A percentile compares a stretch with the other conserved stretches of the same genome.
These are phyloP conservation scores for Solanum aculeatissimum DNA, from an alignment of 305 asterid species.

Conservation along the genomic window DNA sequence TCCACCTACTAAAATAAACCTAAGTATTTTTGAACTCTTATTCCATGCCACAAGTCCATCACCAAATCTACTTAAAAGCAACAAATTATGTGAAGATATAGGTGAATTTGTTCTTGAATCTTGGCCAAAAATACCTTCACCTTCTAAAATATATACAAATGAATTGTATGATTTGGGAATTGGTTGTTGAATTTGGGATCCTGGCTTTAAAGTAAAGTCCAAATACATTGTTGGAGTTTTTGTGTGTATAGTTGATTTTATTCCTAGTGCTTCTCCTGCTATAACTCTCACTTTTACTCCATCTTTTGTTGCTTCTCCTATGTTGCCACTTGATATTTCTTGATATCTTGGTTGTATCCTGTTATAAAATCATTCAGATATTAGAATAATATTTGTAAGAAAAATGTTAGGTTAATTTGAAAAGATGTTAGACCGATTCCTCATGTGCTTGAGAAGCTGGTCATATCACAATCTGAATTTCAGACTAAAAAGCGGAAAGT, in stretches of 20 bases:
- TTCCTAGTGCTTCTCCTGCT: constrained; percentile 78
- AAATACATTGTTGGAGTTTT: constrained; percentile 9
- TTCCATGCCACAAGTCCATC: neutral
- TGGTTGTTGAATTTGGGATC: constrained; percentile 5
- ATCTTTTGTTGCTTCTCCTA: constrained; percentile 41
- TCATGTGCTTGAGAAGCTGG: no score
- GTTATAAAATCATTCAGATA: neutral
- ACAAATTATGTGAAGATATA: neutral
- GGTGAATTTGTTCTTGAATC: constrained; percentile 1
- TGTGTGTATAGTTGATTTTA: constrained; percentile 52
- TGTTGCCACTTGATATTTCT: constrained; percentile 53
- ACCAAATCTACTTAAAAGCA: neutral
- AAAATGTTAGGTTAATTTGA: no score
- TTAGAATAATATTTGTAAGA: neutral
- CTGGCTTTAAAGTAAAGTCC: neutral
- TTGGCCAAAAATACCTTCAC: neutral
- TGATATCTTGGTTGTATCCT: constrained; percentile 86
- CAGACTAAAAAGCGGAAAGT: no score
- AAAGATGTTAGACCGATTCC: no score
- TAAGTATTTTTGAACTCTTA: neutral
- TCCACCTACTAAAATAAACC: constrained; percentile 1
- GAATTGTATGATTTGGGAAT: constrained; percentile 2
- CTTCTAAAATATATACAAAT: constrained; percentile 7
- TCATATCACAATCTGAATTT: no score
- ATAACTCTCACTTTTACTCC: constrained; percentile 63